phyloP scores from a whole-genome alignment of 345 rosid genomes.

The Lepidium aucheri region DNA sequence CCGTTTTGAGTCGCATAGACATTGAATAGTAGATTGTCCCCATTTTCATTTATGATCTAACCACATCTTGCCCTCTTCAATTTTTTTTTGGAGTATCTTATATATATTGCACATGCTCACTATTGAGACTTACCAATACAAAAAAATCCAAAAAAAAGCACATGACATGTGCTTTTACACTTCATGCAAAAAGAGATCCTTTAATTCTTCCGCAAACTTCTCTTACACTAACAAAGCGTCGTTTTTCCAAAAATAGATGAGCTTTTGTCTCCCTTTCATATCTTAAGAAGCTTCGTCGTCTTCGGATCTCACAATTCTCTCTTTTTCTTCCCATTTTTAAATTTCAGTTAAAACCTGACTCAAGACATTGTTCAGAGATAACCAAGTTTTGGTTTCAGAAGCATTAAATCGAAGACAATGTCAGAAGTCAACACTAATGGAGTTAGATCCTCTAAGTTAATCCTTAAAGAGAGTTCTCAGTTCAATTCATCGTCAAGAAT shows the following conservation, averaged over 20 bases:
- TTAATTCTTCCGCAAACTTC: constrained; percentile 33
- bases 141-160: constrained; percentile 8
- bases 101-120: background rate
- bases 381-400: background rate
- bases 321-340: background rate
- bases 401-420: constrained; percentile 10
- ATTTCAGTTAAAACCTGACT: constrained; percentile 4
- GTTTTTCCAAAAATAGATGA: constrained; percentile 22
- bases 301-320: constrained; percentile 19
- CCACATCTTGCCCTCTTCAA: constrained; percentile 7
- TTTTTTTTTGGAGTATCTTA: background rate
- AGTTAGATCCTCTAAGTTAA: constrained; percentile 36
- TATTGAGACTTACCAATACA: constrained; percentile 16
- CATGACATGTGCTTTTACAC: constrained; percentile 27
- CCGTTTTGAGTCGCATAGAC: background rate
- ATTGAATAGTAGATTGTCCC: constrained; percentile 6
- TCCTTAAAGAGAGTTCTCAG: constrained; percentile 54
- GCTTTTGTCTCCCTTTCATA: constrained; percentile 11
- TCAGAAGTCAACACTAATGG: constrained; percentile 3
- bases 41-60: constrained; percentile 22
- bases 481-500: constrained; percentile 56
- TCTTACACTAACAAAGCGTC: constrained; percentile 19
- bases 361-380: constrained; percentile 1
- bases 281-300: constrained; percentile 23
- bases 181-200: constrained; percentile 25